Evolutionary conservation across 495 filamentous ascomycete species (phyloP).

Genomic region (Daldinia caldariorum): DNA sequence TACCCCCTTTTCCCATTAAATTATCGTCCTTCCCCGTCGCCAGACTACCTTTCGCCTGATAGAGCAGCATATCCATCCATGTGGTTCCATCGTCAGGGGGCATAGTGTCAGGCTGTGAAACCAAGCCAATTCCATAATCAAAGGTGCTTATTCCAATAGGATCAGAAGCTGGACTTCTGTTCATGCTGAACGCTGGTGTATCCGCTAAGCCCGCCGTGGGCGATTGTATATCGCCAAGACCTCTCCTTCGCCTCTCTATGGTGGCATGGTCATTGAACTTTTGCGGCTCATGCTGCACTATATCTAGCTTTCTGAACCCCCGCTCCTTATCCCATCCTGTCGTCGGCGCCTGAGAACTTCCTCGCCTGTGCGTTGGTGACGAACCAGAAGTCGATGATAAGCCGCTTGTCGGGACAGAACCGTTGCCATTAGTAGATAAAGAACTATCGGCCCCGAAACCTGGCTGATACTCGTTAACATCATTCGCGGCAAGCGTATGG

Average conservation of each 20-base stretch:
- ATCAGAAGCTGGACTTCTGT: neutral
- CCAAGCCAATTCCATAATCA: neutral
- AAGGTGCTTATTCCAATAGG: neutral
- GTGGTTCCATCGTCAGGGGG: neutral
- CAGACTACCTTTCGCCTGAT: neutral
- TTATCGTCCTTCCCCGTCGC: neutral
- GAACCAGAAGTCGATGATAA: neutral
- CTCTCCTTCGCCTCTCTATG: neutral
- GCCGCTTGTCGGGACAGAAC: neutral
- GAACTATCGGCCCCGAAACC: neutral
- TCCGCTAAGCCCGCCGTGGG: neutral
- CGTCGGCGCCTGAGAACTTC: neutral
- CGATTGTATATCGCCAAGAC: neutral
- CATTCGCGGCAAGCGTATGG: too few relatives aligned
- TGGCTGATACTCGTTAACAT: neutral
- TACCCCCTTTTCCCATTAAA: neutral
- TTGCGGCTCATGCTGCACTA: neutral
- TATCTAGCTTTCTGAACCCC: neutral
- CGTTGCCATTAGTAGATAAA: neutral
- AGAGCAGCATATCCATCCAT: constrained; percentile 1
- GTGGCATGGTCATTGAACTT: neutral
- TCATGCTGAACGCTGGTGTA: neutral
- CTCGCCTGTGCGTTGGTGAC: neutral
- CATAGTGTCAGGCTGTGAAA: neutral
- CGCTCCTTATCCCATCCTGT: neutral